Percentiles rank a stretch among this genome's conserved stretches.
phyloP scores from a whole-genome alignment of 768 basidiomycete genomes.

The Steccherinum ochraceum region DNA sequence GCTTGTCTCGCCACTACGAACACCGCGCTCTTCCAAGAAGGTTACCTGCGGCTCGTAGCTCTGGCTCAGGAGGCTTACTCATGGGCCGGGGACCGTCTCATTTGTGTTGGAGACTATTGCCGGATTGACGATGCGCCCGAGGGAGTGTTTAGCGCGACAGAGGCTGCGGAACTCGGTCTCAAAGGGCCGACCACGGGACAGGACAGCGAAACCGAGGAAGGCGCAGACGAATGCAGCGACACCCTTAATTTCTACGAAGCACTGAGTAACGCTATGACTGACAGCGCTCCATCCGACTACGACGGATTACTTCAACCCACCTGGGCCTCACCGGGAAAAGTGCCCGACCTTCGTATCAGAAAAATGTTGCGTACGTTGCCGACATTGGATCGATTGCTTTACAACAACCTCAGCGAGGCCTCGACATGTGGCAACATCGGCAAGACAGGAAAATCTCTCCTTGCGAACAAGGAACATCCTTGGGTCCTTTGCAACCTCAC shows the following conservation, averaged over 20 bases:
- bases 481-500: slow-evolving; percentile 5
- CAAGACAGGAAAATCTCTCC: neutral
- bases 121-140: neutral
- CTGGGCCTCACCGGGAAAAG: no score
- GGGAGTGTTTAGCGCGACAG: neutral
- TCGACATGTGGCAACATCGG: neutral
- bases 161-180: neutral
- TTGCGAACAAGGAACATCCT: neutral
- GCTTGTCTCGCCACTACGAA: neutral
- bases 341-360: neutral
- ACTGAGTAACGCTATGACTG: no score
- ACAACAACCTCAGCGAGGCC: neutral
- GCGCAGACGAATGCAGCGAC: neutral
- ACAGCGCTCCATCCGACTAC: neutral
- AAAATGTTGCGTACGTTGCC: neutral
- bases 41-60: neutral
- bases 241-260: neutral
- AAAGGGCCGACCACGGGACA: neutral
- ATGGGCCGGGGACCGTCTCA: neutral
- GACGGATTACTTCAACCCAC: no score
- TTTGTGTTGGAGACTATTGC: neutral
- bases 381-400: neutral
- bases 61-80: neutral
- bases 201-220: neutral
- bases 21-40: neutral